Conservation (phyloP, 2,329 filamentous ascomycete genomes). For the Microdochium paspali region DNA sequence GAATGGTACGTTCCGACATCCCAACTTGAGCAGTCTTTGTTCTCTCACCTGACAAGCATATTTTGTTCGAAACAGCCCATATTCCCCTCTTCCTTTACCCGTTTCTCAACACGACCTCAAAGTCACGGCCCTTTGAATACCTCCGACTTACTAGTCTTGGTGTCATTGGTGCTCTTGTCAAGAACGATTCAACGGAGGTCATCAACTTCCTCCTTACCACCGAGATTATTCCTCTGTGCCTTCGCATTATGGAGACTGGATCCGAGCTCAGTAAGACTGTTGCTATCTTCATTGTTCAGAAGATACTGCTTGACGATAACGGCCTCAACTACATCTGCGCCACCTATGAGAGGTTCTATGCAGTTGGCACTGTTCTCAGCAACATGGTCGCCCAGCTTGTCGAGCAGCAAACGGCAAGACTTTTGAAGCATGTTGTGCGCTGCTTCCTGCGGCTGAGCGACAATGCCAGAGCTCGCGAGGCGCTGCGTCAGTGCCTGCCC, state of each 20-base stretch:
- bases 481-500: slow-evolving; percentile 87
- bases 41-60: not conserved
- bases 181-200: slow-evolving; percentile 97
- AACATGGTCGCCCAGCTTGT: slow-evolving; percentile 99
- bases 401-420: slow-evolving; percentile 89
- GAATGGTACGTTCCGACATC: slow-evolving; percentile 53
- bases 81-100: slow-evolving; percentile 97
- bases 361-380: slow-evolving; percentile 91
- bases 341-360: slow-evolving; percentile 97
- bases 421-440: slow-evolving; percentile 94
- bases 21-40: too few species aligned
- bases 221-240: slow-evolving; percentile 94
- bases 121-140: slow-evolving; percentile 95
- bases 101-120: slow-evolving; percentile 97
- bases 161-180: slow-evolving; percentile 93
- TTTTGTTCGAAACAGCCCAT: slow-evolving; percentile 53
- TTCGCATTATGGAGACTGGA: slow-evolving; percentile 98
- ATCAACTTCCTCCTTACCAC: slow-evolving; percentile 98
- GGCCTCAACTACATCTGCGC: slow-evolving; percentile 97
- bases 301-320: slow-evolving; percentile 94
- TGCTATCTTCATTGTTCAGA: slow-evolving; percentile 98
- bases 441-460: slow-evolving; percentile 94
- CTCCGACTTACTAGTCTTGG: slow-evolving; percentile 90
- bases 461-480: slow-evolving; percentile 90
- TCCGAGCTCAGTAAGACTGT: slow-evolving; percentile 98